Evolutionary conservation across 768 basidiomycete genomes (phyloP).

Genomic region (Scleroderma citrinum): DNA sequence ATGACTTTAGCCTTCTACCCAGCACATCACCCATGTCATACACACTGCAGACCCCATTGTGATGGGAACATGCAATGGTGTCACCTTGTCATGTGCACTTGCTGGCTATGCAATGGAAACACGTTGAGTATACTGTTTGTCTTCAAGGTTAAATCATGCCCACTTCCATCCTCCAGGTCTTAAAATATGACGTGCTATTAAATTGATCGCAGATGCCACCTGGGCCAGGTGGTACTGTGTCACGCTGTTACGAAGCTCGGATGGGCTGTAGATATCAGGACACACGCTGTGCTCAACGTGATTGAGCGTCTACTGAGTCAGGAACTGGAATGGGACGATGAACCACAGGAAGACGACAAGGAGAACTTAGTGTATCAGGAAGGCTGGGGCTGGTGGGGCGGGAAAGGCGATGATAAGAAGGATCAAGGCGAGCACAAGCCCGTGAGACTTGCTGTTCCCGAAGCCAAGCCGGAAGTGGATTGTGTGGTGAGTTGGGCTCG

Average conservation of each 20-base stretch:
- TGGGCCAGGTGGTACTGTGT: conserved; percentile 75
- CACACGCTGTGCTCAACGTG: conserved; percentile 64
- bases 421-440: conserved; percentile 19
- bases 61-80: conserved; percentile 76
- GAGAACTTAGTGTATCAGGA: not conserved
- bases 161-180: not conserved
- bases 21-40: conserved; percentile 82
- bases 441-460: conserved; percentile 38
- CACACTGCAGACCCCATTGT: conserved; percentile 94
- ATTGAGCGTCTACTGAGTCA: conserved; percentile 60
- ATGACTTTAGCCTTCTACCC: conserved; percentile 50
- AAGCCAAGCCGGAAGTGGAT: conserved; percentile 47
- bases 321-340: conserved; percentile 46
- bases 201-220: conserved; percentile 57
- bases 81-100: conserved; percentile 70
- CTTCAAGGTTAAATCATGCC: not conserved
- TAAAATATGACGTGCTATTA: not conserved
- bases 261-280: conserved; percentile 73
- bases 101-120: conserved; percentile 86
- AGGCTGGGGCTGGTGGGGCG: conserved; percentile 25
- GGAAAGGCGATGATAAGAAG: conserved; percentile 26
- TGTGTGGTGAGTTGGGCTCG: conserved; percentile 48
- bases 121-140: conserved; percentile 27
- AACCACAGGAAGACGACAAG: conserved; percentile 10
- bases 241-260: conserved; percentile 79